Base-by-base conservation (phyloP, 2,329 filamentous ascomycete genomes). In the Aspergillus pseudonomiae region DNA sequence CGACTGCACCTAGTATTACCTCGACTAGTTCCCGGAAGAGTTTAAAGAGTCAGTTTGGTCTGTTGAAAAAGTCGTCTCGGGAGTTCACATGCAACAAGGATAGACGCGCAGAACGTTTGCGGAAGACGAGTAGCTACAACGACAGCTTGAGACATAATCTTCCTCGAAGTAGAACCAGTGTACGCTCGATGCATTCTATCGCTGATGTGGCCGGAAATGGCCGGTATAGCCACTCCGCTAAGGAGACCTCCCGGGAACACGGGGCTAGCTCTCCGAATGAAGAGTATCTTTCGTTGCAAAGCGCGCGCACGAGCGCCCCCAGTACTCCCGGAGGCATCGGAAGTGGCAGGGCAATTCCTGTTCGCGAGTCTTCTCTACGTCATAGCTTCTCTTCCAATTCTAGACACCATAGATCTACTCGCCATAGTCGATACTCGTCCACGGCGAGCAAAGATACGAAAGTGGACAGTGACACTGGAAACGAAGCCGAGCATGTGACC, bases 351-450 rank as follows among this genome's bases (percentile, higher is more conserved):
- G 77, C 83, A 9, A 91, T 93, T 60, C 90, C 91, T 0, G 76
- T 83, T 9, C 85, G 89, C 61, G 89, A 91, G 61, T 93, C 89
- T 1, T 92, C 89, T 43, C 78, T 91, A 41, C 81, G 86, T 57
- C 90, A 80, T 68, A 79, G 74, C 60, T 75, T 86, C 69, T 82
- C 85, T 1, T 82, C 82, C 10, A 77, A 80, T 24, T 83, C 81
- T 50, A 81, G 84, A 75, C 83, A 87, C 61, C 83, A 84, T 1
- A 82, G 83, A 60, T 81, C 86, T 28, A 87, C 75, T 62, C 78
- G 79, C 36, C 79, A 82, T 56, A 80, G 74, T 63, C 72, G 77
- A 57, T 77, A 77, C 63, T 68, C 75, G 19, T 79, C 74, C 10
- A 75, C 71, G 39, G 74, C 75, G 54, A 76, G 76, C 64, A 79